These are phyloP conservation scores for Fusarium liriodendri DNA, from an alignment of 2,329 filamentous ascomycete species.

Conservation along the genomic window DNA sequence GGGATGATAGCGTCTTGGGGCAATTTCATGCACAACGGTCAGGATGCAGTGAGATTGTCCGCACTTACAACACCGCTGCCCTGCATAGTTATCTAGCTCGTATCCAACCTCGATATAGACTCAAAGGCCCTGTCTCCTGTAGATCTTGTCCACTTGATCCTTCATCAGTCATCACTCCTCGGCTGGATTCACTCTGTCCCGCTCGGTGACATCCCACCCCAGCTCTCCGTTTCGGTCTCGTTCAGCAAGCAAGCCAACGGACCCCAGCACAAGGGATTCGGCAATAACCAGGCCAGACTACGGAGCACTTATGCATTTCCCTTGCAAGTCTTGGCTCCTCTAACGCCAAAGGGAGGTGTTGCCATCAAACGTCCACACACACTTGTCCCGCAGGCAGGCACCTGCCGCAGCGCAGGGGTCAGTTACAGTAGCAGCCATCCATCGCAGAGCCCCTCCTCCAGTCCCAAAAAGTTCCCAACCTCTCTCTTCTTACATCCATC, in stretches of 20 bases:
- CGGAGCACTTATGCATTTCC: not conserved
- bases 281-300: slow-evolving; percentile 22
- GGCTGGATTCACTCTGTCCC: slow-evolving; percentile 14
- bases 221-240: slow-evolving; percentile 1
- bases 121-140: slow-evolving; percentile 3
- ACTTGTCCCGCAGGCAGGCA: not conserved
- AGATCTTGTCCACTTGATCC: slow-evolving; percentile 11
- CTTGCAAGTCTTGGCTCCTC: slow-evolving; percentile 4
- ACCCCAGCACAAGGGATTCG: slow-evolving; percentile 19
- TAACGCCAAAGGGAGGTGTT: slow-evolving; percentile 22
- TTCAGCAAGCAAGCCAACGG: slow-evolving; percentile 4
- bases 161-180: not conserved
- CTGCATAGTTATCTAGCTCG: not conserved
- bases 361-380: slow-evolving; percentile 10
- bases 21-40: not conserved
- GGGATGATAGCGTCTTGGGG: not conserved
- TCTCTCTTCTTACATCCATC: slow-evolving; percentile 25
- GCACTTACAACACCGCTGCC: not conserved
- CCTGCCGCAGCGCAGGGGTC: slow-evolving; percentile 33
- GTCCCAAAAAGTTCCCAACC: slow-evolving; percentile 29
- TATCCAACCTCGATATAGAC: not conserved
- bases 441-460: slow-evolving; percentile 33
- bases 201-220: slow-evolving; percentile 24
- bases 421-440: slow-evolving; percentile 3
- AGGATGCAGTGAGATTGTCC: not conserved